These are phyloP conservation scores for Neocallimastix lanati DNA, from an alignment of 192 early-diverging fungal species.

Conservation along the genomic window DNA sequence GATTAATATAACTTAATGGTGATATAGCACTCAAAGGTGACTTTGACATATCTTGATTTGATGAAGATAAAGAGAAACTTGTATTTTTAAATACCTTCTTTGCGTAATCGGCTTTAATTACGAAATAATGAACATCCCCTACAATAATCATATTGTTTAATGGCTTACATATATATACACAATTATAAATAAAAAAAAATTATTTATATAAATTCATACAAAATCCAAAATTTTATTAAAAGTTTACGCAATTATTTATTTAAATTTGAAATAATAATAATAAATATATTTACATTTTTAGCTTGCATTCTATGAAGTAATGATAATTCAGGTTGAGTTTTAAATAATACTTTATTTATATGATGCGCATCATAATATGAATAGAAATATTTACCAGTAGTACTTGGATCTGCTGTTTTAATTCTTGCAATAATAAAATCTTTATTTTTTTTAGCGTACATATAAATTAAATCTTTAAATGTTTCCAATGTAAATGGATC, in stretches of 20 bases:
- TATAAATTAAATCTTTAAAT: conserved; percentile 32
- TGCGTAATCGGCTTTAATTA: conserved; percentile 7
- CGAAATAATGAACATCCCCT: conserved; percentile 27
- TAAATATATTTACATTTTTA: conserved; percentile 37
- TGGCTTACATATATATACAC: conserved; percentile 23
- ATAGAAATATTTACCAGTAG: conserved; percentile 31
- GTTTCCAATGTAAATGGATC: conserved; percentile 57
- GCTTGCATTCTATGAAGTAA: conserved; percentile 57
- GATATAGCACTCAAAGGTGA: background rate
- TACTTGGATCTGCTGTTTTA: conserved; percentile 39
- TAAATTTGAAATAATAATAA: too few species aligned
- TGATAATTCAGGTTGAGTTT: conserved; percentile 56
- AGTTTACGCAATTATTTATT: too few species aligned
- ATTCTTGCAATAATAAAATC: conserved; percentile 54
- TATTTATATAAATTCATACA: too few species aligned
- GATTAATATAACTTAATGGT: background rate
- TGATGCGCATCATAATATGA: conserved; percentile 52
- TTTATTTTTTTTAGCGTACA: conserved; percentile 32
- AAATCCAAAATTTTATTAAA: too few species aligned
- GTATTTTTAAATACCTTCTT: background rate
- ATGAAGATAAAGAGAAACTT: background rate
- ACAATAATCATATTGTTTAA: conserved; percentile 57
- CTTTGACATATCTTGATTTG: background rate
- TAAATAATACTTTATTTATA: conserved; percentile 57
- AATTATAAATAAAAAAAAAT: too few species aligned